phyloP scores from a whole-genome alignment of 352 stramenopile species.

The Phytophthora parvispora region DNA sequence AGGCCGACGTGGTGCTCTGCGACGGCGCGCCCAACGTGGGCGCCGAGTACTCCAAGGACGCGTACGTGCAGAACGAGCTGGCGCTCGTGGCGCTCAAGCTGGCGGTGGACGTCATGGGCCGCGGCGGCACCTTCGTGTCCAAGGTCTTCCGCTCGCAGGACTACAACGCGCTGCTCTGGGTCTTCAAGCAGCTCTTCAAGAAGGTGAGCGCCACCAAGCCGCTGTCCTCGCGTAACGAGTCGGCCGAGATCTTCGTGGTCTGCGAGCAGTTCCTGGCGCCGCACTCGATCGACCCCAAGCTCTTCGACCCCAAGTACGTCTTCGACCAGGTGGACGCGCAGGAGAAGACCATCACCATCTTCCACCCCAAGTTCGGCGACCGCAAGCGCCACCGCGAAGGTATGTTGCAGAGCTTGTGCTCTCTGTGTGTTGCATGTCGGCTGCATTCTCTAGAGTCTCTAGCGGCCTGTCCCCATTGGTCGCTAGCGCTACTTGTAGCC shows the following conservation, averaged over 20 bases:
- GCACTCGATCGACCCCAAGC: conserved; percentile 97
- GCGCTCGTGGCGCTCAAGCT: conserved; percentile 97
- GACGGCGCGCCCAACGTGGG: conserved; percentile 99
- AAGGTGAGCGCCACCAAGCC: conserved; percentile 99
- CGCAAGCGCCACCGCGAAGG: conserved; percentile 95
- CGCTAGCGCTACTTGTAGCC: conserved; percentile 91
- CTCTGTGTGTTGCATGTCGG: conserved; percentile 47
- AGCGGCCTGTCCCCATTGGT: conserved; percentile 79
- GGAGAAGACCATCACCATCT: conserved; percentile 95
- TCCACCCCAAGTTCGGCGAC: conserved; percentile 98
- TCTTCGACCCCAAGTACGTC: conserved; percentile 98
- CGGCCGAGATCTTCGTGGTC: conserved; percentile 99
- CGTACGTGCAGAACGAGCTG: conserved; percentile 99
- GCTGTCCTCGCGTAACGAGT: conserved; percentile 98
- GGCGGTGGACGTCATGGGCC: conserved; percentile 97
- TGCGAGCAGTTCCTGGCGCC: conserved; percentile 97
- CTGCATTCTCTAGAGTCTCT: conserved; percentile 94
- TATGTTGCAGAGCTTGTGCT: conserved; percentile 53
- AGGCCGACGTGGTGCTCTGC: conserved; percentile 98
- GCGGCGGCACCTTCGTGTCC: conserved; percentile 94
- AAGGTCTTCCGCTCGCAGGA: conserved; percentile 99
- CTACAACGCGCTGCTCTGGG: conserved; percentile 99
- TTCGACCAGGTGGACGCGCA: conserved; percentile 96
- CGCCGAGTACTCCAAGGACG: conserved; percentile 98
- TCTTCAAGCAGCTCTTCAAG: conserved; percentile 99